Evolutionary conservation across 176 grass and related monocot genomes (phyloP).

Genomic region (Echinochloa phyllopogon): DNA sequence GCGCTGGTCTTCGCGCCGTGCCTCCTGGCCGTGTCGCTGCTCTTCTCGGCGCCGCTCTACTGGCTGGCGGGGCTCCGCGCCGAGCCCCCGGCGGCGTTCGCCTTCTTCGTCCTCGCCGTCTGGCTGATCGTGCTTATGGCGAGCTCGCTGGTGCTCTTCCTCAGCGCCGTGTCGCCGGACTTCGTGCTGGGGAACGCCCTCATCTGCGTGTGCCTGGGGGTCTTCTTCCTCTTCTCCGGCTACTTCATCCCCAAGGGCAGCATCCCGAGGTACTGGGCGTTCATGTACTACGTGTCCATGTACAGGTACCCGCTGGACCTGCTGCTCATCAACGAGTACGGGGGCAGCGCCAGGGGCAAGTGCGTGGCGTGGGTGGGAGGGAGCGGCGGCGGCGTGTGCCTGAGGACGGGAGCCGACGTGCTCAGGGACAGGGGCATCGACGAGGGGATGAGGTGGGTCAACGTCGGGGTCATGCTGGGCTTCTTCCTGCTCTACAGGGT

Average conservation of each 20-base stretch:
- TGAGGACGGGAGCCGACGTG: slow-evolving; percentile 65
- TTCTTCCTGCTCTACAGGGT: slow-evolving; percentile 85
- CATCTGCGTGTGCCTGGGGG: slow-evolving; percentile 76
- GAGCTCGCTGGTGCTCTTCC: slow-evolving; percentile 86
- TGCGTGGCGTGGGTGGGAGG: slow-evolving; percentile 62
- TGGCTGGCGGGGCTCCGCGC: slow-evolving; percentile 80
- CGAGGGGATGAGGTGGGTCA: slow-evolving; percentile 69
- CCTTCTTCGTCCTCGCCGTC: slow-evolving; percentile 76
- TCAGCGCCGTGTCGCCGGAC: slow-evolving; percentile 77
- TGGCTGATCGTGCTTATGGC: slow-evolving; percentile 95
- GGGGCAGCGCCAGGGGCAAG: slow-evolving; percentile 41
- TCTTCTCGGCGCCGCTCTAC: slow-evolving; percentile 73
- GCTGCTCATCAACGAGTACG: slow-evolving; percentile 91
- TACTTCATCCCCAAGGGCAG: slow-evolving; percentile 91
- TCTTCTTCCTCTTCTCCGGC: slow-evolving; percentile 96
- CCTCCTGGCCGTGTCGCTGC: slow-evolving; percentile 71
- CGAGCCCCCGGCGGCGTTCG: slow-evolving; percentile 44
- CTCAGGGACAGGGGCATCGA: slow-evolving; percentile 66
- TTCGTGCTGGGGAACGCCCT: slow-evolving; percentile 88
- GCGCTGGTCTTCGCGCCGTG: slow-evolving; percentile 83
- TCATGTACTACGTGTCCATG: slow-evolving; percentile 95
- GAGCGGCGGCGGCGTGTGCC: slow-evolving; percentile 30
- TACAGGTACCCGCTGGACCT: slow-evolving; percentile 87
- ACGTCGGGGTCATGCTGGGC: slow-evolving; percentile 73
- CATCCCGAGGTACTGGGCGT: slow-evolving; percentile 87